A percentile compares a stretch with the other conserved stretches of the same genome.
These are phyloP conservation scores for Neurospora pannonica DNA, from an alignment of 495 filamentous ascomycete genomes.

Conservation along the genomic window DNA sequence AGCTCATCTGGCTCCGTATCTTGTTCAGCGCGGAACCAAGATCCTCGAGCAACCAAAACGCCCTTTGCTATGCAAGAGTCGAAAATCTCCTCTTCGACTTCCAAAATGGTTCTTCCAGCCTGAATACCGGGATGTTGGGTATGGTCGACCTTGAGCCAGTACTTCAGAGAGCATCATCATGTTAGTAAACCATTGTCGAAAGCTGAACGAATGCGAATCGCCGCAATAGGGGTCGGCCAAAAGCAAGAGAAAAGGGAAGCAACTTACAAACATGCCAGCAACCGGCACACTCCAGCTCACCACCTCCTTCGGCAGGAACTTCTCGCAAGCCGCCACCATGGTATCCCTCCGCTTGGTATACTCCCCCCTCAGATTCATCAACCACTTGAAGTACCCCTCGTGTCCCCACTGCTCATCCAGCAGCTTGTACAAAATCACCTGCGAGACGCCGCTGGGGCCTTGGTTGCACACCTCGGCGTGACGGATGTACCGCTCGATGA, in stretches of 20 bases:
- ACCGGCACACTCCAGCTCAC: conserved; percentile 74
- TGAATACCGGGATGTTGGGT: conserved; percentile 56
- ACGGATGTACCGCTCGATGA: conserved; percentile 68
- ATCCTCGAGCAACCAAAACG: conserved; percentile 70
- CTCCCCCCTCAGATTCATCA: conserved; percentile 71
- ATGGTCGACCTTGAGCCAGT: conserved; percentile 78
- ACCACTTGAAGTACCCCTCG: conserved; percentile 80
- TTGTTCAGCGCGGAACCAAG: conserved; percentile 72
- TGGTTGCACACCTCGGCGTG: conserved; percentile 74
- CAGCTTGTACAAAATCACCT: conserved; percentile 77
- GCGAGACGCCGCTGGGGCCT: conserved; percentile 72
- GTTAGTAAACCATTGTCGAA: background rate
- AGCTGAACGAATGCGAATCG: background rate
- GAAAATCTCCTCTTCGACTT: conserved; percentile 84
- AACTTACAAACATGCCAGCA: conserved; percentile 95
- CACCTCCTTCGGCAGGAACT: conserved; percentile 63
- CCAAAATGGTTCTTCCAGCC: conserved; percentile 44
- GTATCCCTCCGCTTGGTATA: conserved; percentile 73
- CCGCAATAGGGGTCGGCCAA: background rate
- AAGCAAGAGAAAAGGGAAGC: conserved; percentile 21
- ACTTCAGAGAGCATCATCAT: conserved; percentile 29
- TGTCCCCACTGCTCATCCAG: conserved; percentile 94
- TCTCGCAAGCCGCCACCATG: conserved; percentile 75
- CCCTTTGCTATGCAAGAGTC: conserved; percentile 55
- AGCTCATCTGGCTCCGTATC: conserved; percentile 37